Percentiles rank a stretch among this genome's conserved stretches.
phyloP scores from a whole-genome alignment of 1,284 basidiomycete species.

The Ganoderma sp. region DNA sequence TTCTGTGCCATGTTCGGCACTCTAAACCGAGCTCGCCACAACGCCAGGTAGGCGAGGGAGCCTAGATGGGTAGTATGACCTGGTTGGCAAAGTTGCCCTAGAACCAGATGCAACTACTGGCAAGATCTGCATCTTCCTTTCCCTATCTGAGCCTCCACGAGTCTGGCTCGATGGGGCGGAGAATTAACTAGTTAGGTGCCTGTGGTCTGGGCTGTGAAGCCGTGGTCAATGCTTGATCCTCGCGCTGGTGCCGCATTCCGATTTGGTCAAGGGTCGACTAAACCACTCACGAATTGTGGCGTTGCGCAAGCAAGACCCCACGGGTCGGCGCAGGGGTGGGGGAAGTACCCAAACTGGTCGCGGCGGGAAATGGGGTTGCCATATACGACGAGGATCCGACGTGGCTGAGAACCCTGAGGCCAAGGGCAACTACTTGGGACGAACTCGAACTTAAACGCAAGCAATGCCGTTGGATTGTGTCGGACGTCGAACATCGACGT shows the following conservation, averaged over 20 bases:
- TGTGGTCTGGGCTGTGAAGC: background rate
- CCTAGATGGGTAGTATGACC: background rate
- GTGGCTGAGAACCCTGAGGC: background rate
- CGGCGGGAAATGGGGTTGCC: background rate
- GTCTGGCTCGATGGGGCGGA: background rate
- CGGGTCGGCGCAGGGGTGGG: background rate
- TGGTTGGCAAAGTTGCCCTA: background rate
- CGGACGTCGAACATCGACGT: background rate
- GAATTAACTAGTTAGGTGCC: background rate
- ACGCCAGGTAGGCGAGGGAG: background rate
- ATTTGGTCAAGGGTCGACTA: background rate
- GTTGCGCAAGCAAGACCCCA: constrained; percentile 5
- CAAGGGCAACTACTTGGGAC: background rate
- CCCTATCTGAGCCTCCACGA: background rate
- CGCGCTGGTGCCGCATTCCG: constrained; percentile 1
- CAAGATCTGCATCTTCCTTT: constrained; percentile 4
- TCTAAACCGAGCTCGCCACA: background rate
- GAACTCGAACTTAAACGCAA: background rate
- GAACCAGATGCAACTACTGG: background rate
- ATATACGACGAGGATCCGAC: background rate
- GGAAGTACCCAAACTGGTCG: background rate
- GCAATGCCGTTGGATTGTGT: background rate
- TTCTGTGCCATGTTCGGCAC: background rate
- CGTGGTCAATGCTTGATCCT: background rate
- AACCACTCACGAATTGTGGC: constrained; percentile 8